Percentiles rank a stretch among this genome's conserved stretches.
Evolutionary conservation across 495 filamentous ascomycete genomes (phyloP).

Genomic region (Neurospora tetrasperma): DNA sequence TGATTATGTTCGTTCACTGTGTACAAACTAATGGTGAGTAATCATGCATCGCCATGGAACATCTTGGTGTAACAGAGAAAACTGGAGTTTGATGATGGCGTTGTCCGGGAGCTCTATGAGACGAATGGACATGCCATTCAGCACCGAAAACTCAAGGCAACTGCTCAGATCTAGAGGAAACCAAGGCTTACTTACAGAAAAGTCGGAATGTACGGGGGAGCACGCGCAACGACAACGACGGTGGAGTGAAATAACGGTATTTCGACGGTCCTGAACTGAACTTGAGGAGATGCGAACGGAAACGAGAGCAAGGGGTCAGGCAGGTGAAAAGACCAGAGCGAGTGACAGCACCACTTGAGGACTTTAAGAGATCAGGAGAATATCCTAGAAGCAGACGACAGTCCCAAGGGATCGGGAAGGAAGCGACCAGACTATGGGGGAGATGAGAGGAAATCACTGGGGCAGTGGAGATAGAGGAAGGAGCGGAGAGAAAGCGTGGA

Average conservation of each 20-base stretch:
- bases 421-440: constrained; percentile 3
- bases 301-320: constrained; percentile 13
- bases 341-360: constrained; percentile 17
- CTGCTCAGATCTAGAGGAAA: background rate
- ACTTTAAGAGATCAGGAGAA: constrained; percentile 1
- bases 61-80: background rate
- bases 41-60: constrained; percentile 2
- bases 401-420: constrained; percentile 7
- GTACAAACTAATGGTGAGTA: background rate
- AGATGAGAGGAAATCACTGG: constrained; percentile 3
- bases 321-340: constrained; percentile 14
- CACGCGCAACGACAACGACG: constrained; percentile 2
- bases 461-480: constrained; percentile 9
- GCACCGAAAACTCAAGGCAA: background rate
- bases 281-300: background rate
- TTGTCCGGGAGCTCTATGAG: background rate
- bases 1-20: background rate
- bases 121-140: background rate
- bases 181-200: background rate
- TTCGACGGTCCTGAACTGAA: background rate
- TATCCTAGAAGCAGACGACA: constrained; percentile 6
- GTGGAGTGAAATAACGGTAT: background rate
- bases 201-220: background rate
- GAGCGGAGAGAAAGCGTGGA: constrained; percentile 5
- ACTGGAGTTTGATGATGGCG: background rate